A percentile compares a stretch with the other conserved stretches of the same genome.
Conservation (phyloP, 371 early-diverging fungal genomes). For the Mortierella sp. region DNA sequence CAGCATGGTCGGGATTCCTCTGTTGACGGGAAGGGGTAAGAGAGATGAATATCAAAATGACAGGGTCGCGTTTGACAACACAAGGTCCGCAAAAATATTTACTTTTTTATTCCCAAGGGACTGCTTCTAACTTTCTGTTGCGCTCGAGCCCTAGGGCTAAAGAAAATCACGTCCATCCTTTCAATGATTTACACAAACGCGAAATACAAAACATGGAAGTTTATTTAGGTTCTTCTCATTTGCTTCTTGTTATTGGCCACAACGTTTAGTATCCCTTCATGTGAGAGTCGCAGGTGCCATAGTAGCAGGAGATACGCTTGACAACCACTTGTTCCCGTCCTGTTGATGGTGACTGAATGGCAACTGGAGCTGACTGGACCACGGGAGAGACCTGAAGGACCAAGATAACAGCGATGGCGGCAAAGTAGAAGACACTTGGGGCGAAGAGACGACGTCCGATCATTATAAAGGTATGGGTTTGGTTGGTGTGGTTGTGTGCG, state of each 20-base stretch:
- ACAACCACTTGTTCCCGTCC: neutral
- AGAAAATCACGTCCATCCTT: neutral
- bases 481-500: neutral
- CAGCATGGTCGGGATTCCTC: constrained; percentile 5
- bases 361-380: constrained; percentile 1
- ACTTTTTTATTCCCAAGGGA: neutral
- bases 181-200: neutral
- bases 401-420: neutral
- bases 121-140: neutral
- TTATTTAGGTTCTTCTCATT: neutral
- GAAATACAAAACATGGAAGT: neutral
- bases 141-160: neutral
- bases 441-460: neutral
- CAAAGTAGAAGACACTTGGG: neutral
- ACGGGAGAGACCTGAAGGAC: neutral
- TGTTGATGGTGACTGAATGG: neutral
- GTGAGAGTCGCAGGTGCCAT: constrained; percentile 5
- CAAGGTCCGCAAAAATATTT: neutral
- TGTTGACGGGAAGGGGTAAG: neutral
- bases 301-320: neutral
- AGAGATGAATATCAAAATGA: neutral
- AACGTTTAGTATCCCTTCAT: neutral
- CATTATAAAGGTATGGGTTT: neutral
- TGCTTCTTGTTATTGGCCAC: neutral
- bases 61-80: neutral